phyloP scores from a whole-genome alignment of 1,284 basidiomycete species.

The Sphaerobolus stellatus region DNA sequence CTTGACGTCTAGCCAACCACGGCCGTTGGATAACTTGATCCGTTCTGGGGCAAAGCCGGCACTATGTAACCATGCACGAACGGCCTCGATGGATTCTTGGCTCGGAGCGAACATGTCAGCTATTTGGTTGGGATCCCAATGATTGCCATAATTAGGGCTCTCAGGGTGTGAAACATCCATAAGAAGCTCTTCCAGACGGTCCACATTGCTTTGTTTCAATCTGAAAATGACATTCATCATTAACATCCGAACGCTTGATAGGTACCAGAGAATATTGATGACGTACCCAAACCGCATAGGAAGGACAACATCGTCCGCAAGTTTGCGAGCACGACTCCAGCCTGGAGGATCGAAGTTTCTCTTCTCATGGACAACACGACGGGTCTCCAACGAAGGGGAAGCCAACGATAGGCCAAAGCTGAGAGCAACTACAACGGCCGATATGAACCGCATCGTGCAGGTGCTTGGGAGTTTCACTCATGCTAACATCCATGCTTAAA shows the following conservation, averaged over 20 bases:
- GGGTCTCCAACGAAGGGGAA: not conserved
- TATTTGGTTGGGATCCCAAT: constrained; percentile 37
- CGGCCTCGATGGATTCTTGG: constrained; percentile 34
- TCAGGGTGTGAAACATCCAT: constrained; percentile 39
- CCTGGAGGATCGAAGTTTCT: constrained; percentile 33
- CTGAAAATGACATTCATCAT: no score
- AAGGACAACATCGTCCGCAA: constrained; percentile 30
- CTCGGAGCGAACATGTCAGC: constrained; percentile 40
- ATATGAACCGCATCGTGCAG: no score
- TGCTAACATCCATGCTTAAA: no score
- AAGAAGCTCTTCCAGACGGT: constrained; percentile 37
- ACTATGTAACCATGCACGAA: constrained; percentile 40
- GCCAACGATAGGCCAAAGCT: no score
- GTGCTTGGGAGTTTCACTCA: no score
- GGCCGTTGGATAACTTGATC: constrained; percentile 31
- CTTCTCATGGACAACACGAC: constrained; percentile 37
- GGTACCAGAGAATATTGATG: no score
- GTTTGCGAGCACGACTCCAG: constrained; percentile 36
- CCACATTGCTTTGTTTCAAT: constrained; percentile 40
- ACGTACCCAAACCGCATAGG: constrained; percentile 42
- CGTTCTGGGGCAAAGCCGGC: constrained; percentile 34
- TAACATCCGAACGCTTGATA: no score
- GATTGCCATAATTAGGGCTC: constrained; percentile 36
- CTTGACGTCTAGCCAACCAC: constrained; percentile 44
- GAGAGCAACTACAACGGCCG: no score